A percentile compares a stretch with the other conserved stretches of the same genome.
These are phyloP conservation scores for Yarrowia sp. DNA, from an alignment of 805 yeast genomes.

Conservation along the genomic window DNA sequence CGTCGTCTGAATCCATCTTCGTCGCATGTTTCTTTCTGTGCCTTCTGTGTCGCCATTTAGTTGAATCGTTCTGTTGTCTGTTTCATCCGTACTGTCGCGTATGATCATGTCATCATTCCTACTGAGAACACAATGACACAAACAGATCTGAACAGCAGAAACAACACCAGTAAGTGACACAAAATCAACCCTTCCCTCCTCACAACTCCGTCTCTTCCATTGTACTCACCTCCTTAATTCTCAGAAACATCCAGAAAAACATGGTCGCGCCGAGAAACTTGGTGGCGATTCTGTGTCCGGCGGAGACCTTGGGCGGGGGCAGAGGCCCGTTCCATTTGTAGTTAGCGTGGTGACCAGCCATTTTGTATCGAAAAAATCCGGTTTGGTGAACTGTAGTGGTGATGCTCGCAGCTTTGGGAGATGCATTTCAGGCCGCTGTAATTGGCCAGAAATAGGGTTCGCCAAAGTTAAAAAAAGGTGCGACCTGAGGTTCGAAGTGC, in stretches of 20 bases:
- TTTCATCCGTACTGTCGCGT: no score
- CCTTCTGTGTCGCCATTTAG: no score
- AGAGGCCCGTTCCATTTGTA: constrained; percentile 52
- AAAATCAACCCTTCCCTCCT: background rate
- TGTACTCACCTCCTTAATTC: constrained; percentile 59
- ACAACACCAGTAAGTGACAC: no score
- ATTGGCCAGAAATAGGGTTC: constrained; percentile 2
- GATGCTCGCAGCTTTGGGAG: background rate
- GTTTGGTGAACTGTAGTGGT: constrained; percentile 16
- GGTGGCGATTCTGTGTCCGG: constrained; percentile 56
- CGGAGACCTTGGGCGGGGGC: constrained; percentile 63
- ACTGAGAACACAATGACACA: no score
- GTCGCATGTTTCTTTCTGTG: no score
- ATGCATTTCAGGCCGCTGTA: constrained; percentile 8
- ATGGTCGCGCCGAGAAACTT: constrained; percentile 76
- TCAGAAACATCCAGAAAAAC: constrained; percentile 86
- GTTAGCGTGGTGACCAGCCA: constrained; percentile 35
- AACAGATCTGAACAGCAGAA: no score
- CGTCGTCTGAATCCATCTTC: no score
- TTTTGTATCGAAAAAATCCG: constrained; percentile 10
- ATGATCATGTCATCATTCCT: no score
- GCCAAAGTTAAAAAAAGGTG: background rate
- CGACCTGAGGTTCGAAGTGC: background rate
- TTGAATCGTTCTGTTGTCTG: no score
- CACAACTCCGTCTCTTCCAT: background rate